Evolutionary conservation across 192 early-diverging fungal genomes (phyloP).

Genomic region (Martensiomyces pterosporus): DNA sequence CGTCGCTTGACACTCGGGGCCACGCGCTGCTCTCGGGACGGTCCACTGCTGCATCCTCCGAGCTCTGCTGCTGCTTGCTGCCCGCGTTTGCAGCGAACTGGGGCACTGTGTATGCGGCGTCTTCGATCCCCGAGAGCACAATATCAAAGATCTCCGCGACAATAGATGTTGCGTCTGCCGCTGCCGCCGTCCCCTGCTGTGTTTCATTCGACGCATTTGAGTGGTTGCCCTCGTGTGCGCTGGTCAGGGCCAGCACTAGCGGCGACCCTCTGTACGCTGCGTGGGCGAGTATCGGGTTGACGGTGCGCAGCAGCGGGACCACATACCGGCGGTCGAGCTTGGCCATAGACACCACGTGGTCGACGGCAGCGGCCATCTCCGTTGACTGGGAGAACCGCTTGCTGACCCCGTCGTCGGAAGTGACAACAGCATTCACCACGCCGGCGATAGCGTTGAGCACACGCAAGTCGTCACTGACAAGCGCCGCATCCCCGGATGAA

Average conservation of each 20-base stretch:
- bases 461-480: conserved; percentile 9
- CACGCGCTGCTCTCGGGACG: neutral
- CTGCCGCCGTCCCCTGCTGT: neutral
- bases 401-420: neutral
- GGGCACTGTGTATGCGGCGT: conserved; percentile 22
- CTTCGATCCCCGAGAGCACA: conserved; percentile 33
- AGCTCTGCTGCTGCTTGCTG: no score
- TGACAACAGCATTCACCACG: conserved; percentile 7
- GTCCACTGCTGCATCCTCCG: no score
- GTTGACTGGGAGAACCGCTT: conserved; percentile 10
- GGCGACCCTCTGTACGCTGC: neutral
- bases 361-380: conserved; percentile 12
- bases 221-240: neutral
- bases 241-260: neutral
- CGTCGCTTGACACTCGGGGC: conserved; percentile 34
- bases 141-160: conserved; percentile 23
- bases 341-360: conserved; percentile 19
- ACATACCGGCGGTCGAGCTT: conserved; percentile 27
- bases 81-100: no score
- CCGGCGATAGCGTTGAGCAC: conserved; percentile 24
- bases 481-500: neutral
- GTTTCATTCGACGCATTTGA: no score
- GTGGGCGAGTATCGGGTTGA: conserved; percentile 1
- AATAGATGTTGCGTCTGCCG: conserved; percentile 2
- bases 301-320: conserved; percentile 16